A percentile compares a stretch with the other conserved stretches of the same genome.
Conservation (phyloP, 2,329 filamentous ascomycete species). For the Talaromyces sp. region DNA sequence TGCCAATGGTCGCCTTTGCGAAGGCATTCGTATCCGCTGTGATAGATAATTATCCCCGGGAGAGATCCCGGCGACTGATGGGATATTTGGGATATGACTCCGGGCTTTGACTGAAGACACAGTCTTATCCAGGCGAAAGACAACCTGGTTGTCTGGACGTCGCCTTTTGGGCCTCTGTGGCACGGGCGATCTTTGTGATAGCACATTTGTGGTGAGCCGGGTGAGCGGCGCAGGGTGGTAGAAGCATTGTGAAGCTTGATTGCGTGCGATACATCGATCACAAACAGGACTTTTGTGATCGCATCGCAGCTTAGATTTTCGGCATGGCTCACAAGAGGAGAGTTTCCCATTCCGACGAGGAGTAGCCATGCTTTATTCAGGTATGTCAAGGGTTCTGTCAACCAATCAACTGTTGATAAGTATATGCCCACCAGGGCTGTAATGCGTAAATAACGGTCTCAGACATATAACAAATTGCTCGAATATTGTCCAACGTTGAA, state of each 20-base stretch:
- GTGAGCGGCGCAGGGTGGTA: slow-evolving; percentile 2
- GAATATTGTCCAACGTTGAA: not conserved
- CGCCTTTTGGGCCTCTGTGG: not conserved
- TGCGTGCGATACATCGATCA: not conserved
- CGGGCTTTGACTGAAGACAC: not conserved
- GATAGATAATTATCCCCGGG: not conserved
- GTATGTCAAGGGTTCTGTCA: not conserved
- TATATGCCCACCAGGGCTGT: not conserved
- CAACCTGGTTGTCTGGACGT: not conserved
- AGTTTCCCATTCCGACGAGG: not conserved
- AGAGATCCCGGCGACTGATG: not conserved
- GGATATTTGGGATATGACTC: not conserved
- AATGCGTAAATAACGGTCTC: not conserved
- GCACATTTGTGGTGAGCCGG: not conserved
- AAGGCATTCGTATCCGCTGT: not conserved
- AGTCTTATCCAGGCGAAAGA: not conserved
- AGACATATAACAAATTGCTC: not conserved
- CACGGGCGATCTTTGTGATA: not conserved
- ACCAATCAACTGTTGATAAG: not conserved
- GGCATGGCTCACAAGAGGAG: not conserved
- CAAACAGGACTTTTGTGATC: not conserved
- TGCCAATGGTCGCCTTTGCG: not conserved
- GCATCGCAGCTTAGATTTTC: slow-evolving; percentile 1
- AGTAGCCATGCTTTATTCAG: not conserved
- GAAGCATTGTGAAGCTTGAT: not conserved